These are phyloP conservation scores for Monosporascus sp. DNA, from an alignment of 2,329 filamentous ascomycete genomes.

Conservation along the genomic window DNA sequence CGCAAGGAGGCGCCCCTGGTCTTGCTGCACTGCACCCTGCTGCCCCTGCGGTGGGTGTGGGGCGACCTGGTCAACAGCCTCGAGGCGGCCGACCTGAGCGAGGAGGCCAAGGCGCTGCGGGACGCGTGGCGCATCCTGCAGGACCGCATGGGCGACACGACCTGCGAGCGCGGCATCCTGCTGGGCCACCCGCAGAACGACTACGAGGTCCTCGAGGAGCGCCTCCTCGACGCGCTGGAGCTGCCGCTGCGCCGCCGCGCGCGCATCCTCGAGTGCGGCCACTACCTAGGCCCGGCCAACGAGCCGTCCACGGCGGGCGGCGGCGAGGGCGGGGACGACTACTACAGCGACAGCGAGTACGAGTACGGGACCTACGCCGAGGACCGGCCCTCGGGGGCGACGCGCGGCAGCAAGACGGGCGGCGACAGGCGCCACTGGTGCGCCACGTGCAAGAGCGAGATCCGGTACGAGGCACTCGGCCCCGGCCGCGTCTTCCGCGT, in stretches of 20 bases:
- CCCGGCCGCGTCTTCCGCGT: constrained; percentile 63
- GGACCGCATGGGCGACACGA: constrained; percentile 67
- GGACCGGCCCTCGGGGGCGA: constrained; percentile 1
- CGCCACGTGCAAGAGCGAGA: constrained; percentile 49
- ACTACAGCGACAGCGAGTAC: constrained; percentile 23
- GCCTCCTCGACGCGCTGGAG: constrained; percentile 69
- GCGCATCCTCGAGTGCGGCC: constrained; percentile 68
- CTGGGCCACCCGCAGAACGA: constrained; percentile 75
- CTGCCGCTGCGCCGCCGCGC: constrained; percentile 60
- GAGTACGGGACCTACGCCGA: constrained; percentile 14
- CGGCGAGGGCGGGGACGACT: constrained; percentile 43
- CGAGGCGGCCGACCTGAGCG: constrained; percentile 25
- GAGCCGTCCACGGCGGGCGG: constrained; percentile 39
- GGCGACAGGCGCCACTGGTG: constrained; percentile 49
- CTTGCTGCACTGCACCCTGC: constrained; percentile 69
- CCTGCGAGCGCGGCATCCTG: constrained; percentile 68
- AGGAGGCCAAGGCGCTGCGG: constrained; percentile 46
- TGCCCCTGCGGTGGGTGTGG: constrained; percentile 66
- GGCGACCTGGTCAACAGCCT: constrained; percentile 46
- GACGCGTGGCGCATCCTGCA: constrained; percentile 64
- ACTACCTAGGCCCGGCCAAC: constrained; percentile 63
- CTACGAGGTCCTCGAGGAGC: constrained; percentile 74
- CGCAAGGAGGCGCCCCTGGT: constrained; percentile 64
- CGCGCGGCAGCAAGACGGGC: not conserved
- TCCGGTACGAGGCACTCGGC: constrained; percentile 49